These are phyloP conservation scores for Ampelocalamus luodianensis DNA, from an alignment of 176 grass and related monocot species.

Conservation along the genomic window DNA sequence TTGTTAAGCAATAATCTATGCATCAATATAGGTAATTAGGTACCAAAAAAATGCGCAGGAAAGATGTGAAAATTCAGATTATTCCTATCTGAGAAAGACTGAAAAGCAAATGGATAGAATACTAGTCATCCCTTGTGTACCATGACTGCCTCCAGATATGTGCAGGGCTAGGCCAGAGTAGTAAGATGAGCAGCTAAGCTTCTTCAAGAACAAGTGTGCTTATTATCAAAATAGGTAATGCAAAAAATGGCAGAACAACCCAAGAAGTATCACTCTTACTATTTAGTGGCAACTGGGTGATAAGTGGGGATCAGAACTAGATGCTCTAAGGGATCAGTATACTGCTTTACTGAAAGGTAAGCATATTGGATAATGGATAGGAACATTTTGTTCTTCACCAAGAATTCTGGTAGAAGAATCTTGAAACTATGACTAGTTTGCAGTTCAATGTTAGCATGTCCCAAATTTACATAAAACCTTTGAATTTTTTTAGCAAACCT, in stretches of 20 bases:
- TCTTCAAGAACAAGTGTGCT: conserved; percentile 9
- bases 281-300: conserved; percentile 20
- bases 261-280: not conserved
- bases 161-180: not conserved
- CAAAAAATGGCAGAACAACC: conserved; percentile 16
- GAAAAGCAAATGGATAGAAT: not conserved
- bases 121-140: conserved; percentile 22
- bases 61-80: not conserved
- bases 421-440: not conserved
- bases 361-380: conserved; percentile 30
- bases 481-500: not conserved
- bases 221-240: not conserved
- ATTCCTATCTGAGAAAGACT: not conserved
- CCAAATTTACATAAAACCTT: not conserved
- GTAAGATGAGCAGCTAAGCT: not conserved
- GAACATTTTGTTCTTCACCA: conserved; percentile 17
- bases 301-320: conserved; percentile 37
- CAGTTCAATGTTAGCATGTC: conserved; percentile 1
- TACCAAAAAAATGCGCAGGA: not conserved
- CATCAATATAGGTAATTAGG: not conserved
- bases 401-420: not conserved
- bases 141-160: conserved; percentile 31
- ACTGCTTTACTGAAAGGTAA: conserved; percentile 29
- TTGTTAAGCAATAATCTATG: not conserved
- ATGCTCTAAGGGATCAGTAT: conserved; percentile 14